These are phyloP conservation scores for Starmerella vaccinii DNA, from an alignment of 805 yeast species.

Conservation along the genomic window DNA sequence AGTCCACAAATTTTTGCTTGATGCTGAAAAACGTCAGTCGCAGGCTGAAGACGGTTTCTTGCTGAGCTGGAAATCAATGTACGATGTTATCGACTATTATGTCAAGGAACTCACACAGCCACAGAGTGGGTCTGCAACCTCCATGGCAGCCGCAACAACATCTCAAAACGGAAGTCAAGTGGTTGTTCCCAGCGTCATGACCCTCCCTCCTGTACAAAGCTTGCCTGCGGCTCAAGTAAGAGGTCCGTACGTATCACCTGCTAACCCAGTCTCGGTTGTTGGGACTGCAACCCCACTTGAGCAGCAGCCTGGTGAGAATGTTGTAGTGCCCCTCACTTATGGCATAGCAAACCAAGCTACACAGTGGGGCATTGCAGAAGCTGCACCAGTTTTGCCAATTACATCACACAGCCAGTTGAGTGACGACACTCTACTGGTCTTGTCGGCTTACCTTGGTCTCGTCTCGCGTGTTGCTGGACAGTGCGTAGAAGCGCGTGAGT, in stretches of 20 bases:
- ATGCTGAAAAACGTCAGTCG: constrained; percentile 14
- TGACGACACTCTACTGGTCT: constrained; percentile 67
- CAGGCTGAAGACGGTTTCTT: constrained; percentile 39
- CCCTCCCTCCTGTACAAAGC: not conserved
- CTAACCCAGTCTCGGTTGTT: not conserved
- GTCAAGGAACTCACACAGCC: constrained; percentile 8
- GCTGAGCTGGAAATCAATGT: constrained; percentile 21
- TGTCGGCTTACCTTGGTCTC: constrained; percentile 64
- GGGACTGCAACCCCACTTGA: not conserved
- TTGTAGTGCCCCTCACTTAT: not conserved
- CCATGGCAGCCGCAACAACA: not conserved
- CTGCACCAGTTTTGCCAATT: not conserved
- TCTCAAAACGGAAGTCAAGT: not conserved
- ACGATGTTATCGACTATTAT: constrained; percentile 17
- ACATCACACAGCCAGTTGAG: constrained; percentile 6
- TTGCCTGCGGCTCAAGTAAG: not conserved
- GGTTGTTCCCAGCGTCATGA: not conserved
- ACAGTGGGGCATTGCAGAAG: not conserved
- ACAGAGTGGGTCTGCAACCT: not conserved
- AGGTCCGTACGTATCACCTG: not conserved
- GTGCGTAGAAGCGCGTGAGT: constrained; percentile 29
- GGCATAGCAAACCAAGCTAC: not conserved
- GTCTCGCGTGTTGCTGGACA: constrained; percentile 44
- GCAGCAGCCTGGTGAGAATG: not conserved
- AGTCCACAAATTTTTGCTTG: constrained; percentile 47